Percentiles rank a stretch among this genome's conserved stretches.
phyloP scores from a whole-genome alignment of 2,329 filamentous ascomycete species.

The Annulohypoxylon truncatum region DNA sequence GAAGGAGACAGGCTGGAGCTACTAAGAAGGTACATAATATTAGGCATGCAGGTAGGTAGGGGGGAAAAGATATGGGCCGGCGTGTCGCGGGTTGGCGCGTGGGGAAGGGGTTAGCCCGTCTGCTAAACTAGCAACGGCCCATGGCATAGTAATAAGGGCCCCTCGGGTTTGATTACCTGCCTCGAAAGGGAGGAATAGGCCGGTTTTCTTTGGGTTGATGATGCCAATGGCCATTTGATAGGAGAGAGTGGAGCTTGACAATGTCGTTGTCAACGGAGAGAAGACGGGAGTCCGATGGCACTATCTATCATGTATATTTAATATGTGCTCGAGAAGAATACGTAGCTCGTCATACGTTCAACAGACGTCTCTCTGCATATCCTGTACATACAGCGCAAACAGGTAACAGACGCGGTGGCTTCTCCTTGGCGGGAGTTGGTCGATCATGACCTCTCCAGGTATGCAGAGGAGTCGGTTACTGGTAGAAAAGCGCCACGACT shows the following conservation, averaged over 20 bases:
- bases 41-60: constrained; percentile 30
- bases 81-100: constrained; percentile 35
- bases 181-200: constrained; percentile 38
- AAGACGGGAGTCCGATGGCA: constrained; percentile 23
- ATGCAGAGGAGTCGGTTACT: constrained; percentile 34
- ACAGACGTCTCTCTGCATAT: constrained; percentile 35
- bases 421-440: constrained; percentile 36
- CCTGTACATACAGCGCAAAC: constrained; percentile 37
- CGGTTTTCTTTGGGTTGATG: constrained; percentile 28
- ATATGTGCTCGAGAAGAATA: constrained; percentile 1
- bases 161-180: constrained; percentile 39
- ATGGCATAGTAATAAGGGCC: constrained; percentile 32
- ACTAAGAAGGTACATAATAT: constrained; percentile 29
- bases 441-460: constrained; percentile 39
- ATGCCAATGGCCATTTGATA: constrained; percentile 33
- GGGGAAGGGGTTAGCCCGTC: constrained; percentile 33
- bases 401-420: constrained; percentile 40
- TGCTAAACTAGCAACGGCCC: constrained; percentile 34
- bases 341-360: constrained; percentile 25
- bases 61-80: constrained; percentile 33
- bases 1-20: constrained; percentile 21
- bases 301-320: constrained; percentile 24
- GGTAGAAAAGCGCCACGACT: constrained; percentile 38
- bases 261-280: constrained; percentile 26
- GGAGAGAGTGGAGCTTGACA: constrained; percentile 26